Conservation (phyloP, 2,329 filamentous ascomycete genomes). For the Neonectria magnoliae region DNA sequence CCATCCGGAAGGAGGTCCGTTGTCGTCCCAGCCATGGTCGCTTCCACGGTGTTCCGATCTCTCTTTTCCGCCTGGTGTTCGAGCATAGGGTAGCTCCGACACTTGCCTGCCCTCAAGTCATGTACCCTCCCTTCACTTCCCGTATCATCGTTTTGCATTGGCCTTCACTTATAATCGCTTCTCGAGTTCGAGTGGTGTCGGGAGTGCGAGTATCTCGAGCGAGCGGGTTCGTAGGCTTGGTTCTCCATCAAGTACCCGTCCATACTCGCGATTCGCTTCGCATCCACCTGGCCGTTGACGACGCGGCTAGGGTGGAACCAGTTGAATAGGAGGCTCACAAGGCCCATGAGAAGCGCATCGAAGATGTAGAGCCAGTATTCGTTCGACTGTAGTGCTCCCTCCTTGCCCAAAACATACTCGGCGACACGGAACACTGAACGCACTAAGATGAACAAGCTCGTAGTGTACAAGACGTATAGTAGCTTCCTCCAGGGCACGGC, state of each 20-base stretch:
- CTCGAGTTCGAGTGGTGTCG: slow-evolving; percentile 7
- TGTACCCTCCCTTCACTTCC: not conserved
- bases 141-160: not conserved
- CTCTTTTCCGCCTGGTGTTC: not conserved
- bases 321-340: slow-evolving; percentile 41
- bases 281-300: slow-evolving; percentile 30
- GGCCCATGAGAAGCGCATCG: slow-evolving; percentile 50
- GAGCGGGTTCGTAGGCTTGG: slow-evolving; percentile 23
- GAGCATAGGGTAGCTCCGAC: not conserved
- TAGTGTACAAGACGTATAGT: slow-evolving; percentile 39
- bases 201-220: slow-evolving; percentile 7
- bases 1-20: not conserved
- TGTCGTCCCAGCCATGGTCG: not conserved
- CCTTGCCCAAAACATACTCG: slow-evolving; percentile 52
- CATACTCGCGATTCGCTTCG: slow-evolving; percentile 35
- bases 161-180: slow-evolving; percentile 18
- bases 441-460: slow-evolving; percentile 51
- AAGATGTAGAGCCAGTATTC: slow-evolving; percentile 52
- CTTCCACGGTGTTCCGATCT: slow-evolving; percentile 7
- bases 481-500: slow-evolving; percentile 47
- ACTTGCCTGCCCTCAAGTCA: not conserved
- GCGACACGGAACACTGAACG: slow-evolving; percentile 54
- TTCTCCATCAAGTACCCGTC: slow-evolving; percentile 42
- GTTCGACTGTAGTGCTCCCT: slow-evolving; percentile 47
- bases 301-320: slow-evolving; percentile 42